Percentiles rank a stretch among this genome's conserved stretches.
phyloP scores from a whole-genome alignment of 129 eudicot genomes.

The Gnaphalium uliginosum region DNA sequence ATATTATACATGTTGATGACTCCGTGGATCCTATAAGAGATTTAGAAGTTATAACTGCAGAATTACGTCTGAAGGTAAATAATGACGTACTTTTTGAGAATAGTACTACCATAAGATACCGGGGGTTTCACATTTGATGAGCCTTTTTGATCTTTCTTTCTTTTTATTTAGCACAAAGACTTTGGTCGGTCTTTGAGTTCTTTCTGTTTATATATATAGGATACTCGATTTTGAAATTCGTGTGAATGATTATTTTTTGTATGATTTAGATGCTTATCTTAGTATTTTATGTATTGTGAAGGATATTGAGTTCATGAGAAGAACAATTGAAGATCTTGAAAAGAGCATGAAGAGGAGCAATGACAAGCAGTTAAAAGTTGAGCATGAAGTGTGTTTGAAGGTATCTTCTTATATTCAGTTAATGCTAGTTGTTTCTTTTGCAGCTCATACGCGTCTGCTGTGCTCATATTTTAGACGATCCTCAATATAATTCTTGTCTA shows the following conservation, averaged over 20 bases:
- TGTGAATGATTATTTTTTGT: neutral
- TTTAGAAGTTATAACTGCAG: conserved; percentile 79
- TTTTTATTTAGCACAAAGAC: neutral
- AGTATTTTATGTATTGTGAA: conserved; percentile 26
- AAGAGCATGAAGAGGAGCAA: conserved; percentile 99
- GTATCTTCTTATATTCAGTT: conserved; percentile 35
- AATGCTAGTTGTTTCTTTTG: neutral
- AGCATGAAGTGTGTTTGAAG: conserved; percentile 78
- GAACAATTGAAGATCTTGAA: conserved; percentile 85
- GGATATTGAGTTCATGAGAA: conserved; percentile 95
- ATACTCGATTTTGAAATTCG: neutral
- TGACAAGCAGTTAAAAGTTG: conserved; percentile 91
- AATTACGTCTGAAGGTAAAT: conserved; percentile 77
- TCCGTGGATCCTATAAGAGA: conserved; percentile 94
- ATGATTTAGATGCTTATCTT: conserved; percentile 5
- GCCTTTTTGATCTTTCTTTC: neutral
- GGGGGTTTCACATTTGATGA: neutral
- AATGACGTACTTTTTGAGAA: neutral
- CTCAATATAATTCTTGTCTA: neutral
- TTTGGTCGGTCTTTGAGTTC: neutral
- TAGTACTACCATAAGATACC: neutral
- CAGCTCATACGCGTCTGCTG: neutral
- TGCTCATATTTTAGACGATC: neutral
- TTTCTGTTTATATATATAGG: neutral
- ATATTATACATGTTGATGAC: conserved; percentile 96